Conservation (phyloP, 2,329 filamentous ascomycete species). For the Botryosphaeria dothidea region DNA sequence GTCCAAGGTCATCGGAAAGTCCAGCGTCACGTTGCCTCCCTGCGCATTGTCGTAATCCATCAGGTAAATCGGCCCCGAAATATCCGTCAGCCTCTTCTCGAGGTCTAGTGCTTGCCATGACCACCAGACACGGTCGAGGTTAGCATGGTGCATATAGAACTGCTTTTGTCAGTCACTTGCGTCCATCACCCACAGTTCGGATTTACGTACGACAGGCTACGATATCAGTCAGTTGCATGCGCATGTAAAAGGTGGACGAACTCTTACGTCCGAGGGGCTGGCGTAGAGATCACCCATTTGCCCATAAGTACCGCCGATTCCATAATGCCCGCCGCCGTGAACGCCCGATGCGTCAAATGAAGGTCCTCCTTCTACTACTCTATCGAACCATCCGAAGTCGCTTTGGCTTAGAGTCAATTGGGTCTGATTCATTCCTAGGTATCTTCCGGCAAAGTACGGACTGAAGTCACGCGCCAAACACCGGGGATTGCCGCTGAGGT, state of each 20-base stretch:
- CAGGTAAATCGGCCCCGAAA: conserved; percentile 21
- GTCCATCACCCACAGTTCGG: neutral
- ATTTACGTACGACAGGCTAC: conserved; percentile 35
- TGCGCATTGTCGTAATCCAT: conserved; percentile 18
- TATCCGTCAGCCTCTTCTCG: conserved; percentile 28
- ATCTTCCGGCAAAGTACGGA: neutral
- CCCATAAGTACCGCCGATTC: conserved; percentile 32
- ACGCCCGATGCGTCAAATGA: conserved; percentile 41
- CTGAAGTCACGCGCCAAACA: conserved; percentile 42
- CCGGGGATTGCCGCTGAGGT: conserved; percentile 39
- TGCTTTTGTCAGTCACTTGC: neutral
- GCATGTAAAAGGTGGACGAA: conserved; percentile 30
- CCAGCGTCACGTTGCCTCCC: conserved; percentile 15
- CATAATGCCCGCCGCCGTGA: conserved; percentile 50
- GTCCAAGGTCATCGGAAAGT: conserved; percentile 9
- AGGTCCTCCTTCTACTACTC: conserved; percentile 22
- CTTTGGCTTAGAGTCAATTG: conserved; percentile 3
- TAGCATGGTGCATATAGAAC: conserved; percentile 44
- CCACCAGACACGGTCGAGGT: conserved; percentile 52
- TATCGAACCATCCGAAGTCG: conserved; percentile 24
- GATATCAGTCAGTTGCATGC: conserved; percentile 47
- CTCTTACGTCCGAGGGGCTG: neutral
- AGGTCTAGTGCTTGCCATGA: conserved; percentile 52
- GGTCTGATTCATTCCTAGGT: conserved; percentile 24
- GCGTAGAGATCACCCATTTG: conserved; percentile 11